Conservation (phyloP, 2,329 filamentous ascomycete species). For the Emmonsiellopsis sp. region DNA sequence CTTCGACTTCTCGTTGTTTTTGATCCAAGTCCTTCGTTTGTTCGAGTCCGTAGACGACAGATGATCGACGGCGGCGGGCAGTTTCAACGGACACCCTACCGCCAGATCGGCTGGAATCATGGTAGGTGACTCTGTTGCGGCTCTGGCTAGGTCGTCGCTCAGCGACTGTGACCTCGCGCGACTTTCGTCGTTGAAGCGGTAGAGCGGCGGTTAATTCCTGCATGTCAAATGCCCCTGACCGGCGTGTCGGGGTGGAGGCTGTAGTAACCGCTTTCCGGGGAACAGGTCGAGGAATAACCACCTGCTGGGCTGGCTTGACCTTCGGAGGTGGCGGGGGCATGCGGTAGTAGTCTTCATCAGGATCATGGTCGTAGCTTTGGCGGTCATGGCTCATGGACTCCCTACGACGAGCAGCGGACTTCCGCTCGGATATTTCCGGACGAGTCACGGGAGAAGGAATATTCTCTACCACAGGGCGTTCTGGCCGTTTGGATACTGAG, state of each 20-base stretch:
- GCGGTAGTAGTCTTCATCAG: conserved; percentile 32
- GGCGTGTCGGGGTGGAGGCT: conserved; percentile 20
- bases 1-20: conserved; percentile 27
- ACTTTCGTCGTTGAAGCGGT: conserved; percentile 19
- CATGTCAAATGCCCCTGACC: conserved; percentile 25
- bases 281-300: conserved; percentile 22
- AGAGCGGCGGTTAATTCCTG: conserved; percentile 23
- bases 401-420: conserved; percentile 19
- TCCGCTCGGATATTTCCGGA: conserved; percentile 16
- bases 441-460: conserved; percentile 21
- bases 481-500: conserved; percentile 26
- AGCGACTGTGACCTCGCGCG: conserved; percentile 20
- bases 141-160: conserved; percentile 24
- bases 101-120: conserved; percentile 21
- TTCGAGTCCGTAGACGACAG: conserved; percentile 22
- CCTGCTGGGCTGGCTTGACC: conserved; percentile 19
- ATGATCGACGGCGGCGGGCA: conserved; percentile 22
- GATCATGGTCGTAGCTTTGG: conserved; percentile 12
- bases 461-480: conserved; percentile 24
- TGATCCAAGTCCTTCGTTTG: conserved; percentile 23
- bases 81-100: conserved; percentile 23
- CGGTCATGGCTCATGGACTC: too few relatives aligned
- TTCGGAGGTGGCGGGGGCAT: conserved; percentile 28
- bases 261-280: conserved; percentile 24
- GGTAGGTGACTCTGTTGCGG: conserved; percentile 22